Evolutionary conservation across 371 early-diverging fungal species (phyloP), one percentile per base, ranked within the genome.

Genomic region (Apophysomyces elegans): DNA sequence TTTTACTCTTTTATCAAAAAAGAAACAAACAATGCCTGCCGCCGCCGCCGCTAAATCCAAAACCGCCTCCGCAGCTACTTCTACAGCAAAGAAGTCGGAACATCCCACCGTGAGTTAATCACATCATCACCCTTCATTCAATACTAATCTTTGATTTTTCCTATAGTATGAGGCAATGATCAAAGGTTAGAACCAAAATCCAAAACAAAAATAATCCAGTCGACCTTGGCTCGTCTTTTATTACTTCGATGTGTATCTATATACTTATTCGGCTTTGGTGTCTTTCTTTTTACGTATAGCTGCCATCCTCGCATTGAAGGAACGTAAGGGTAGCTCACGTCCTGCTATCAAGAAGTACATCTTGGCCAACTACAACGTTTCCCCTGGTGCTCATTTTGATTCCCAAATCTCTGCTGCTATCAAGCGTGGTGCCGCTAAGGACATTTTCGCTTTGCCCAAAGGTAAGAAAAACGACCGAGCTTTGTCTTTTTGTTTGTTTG

Each of bases 311-410:
- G 80, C 83, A 58, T 81, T 90, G 71, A 91, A 90, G 83, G 92
- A 92, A 75, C 89, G 92, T 73, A 88, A 84, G 72, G 94, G 94
- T 57, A 86, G 88, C 64, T 87, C 89, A 47, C 89, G 93, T 72
- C 89, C 86, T 66, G 91, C 91, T 58, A 87, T 93, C 81, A 92
- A 91, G 77, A 93, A 92, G 82, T 92, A 91, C 78, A 91, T 93
- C 69, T 76, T 85, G 69, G 86, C 90, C 71, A 93, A 91, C 86
- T 90, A 84, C 80, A 83, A 85, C 75, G 75, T 82, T 26, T 62
- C 63, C 64, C 58, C 77, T 59, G 77, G 79, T 56, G 77, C 81
- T 57, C 85, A 79, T 65, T 85, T 86, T 56, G 90, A 89, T 69
- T 70, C 73, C 50, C 84, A 86, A 71, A 79, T 92, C 75, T 86